Percentiles rank a stretch among this genome's conserved stretches.
phyloP scores from a whole-genome alignment of 129 eudicot genomes.

The Flaveria trinervia region DNA sequence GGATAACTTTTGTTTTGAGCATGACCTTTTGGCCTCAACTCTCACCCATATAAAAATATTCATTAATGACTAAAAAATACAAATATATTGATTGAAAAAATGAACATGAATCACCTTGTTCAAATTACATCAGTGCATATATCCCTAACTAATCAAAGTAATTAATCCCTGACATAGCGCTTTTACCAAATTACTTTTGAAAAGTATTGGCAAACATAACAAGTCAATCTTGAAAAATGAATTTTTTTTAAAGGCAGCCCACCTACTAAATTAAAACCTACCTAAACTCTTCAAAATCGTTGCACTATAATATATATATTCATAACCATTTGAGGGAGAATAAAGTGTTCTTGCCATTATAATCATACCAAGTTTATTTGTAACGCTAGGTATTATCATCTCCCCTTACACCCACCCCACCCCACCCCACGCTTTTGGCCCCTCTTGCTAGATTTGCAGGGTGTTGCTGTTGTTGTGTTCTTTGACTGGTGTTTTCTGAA shows the following conservation, averaged over 20 bases:
- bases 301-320: slow-evolving; percentile 24
- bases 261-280: slow-evolving; percentile 41
- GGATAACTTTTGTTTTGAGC: too few relatives aligned
- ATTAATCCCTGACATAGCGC: slow-evolving; percentile 18
- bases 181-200: slow-evolving; percentile 29
- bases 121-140: slow-evolving; percentile 13
- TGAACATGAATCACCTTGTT: background rate
- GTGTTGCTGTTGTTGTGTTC: background rate
- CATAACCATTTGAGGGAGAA: slow-evolving; percentile 27
- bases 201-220: slow-evolving; percentile 1
- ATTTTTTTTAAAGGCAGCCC: slow-evolving; percentile 24
- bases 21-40: too few relatives aligned
- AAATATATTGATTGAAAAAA: background rate
- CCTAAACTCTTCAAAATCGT: slow-evolving; percentile 37
- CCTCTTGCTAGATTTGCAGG: slow-evolving; percentile 32
- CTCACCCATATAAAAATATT: too few relatives aligned
- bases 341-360: slow-evolving; percentile 37
- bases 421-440: slow-evolving; percentile 13
- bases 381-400: slow-evolving; percentile 40
- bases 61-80: background rate
- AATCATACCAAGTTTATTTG: slow-evolving; percentile 41
- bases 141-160: slow-evolving; percentile 10
- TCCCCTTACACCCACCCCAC: slow-evolving; percentile 21
- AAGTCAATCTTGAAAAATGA: slow-evolving; percentile 32
- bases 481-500: slow-evolving; percentile 4